These are phyloP conservation scores for Nakazawaea wyomingensis DNA, from an alignment of 805 yeast species.

Conservation along the genomic window DNA sequence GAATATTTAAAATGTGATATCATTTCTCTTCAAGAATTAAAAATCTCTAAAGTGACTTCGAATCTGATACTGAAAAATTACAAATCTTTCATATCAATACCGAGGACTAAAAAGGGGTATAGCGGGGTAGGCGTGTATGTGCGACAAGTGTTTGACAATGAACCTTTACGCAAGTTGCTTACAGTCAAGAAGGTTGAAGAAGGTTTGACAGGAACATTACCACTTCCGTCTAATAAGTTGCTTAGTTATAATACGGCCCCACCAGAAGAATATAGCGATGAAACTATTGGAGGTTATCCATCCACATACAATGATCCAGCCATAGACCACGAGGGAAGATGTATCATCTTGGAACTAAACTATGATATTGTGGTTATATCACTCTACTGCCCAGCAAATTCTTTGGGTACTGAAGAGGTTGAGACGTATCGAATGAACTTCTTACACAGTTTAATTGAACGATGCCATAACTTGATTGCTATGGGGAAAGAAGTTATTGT, in stretches of 20 bases:
- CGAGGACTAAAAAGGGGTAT: slow-evolving; percentile 70
- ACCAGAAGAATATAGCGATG: slow-evolving; percentile 9
- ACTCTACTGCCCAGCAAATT: slow-evolving; percentile 90
- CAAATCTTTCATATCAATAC: slow-evolving; percentile 63
- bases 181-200: slow-evolving; percentile 76
- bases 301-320: slow-evolving; percentile 29
- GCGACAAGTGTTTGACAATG: slow-evolving; percentile 41
- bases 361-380: slow-evolving; percentile 56
- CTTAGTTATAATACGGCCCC: slow-evolving; percentile 25
- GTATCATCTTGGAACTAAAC: slow-evolving; percentile 68
- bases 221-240: slow-evolving; percentile 17
- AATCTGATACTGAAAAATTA: slow-evolving; percentile 51
- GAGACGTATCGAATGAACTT: slow-evolving; percentile 55
- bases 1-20: slow-evolving; percentile 61
- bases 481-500: slow-evolving; percentile 67
- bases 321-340: slow-evolving; percentile 82
- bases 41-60: slow-evolving; percentile 50
- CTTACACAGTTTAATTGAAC: slow-evolving; percentile 49
- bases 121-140: slow-evolving; percentile 88
- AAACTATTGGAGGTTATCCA: slow-evolving; percentile 72
- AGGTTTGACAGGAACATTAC: slow-evolving; percentile 74
- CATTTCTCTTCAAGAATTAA: slow-evolving; percentile 83
- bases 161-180: slow-evolving; percentile 36
- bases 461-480: slow-evolving; percentile 51
- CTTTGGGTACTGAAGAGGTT: slow-evolving; percentile 63